Conservation (phyloP, 495 filamentous ascomycete genomes). For the Bacidia rubella region DNA sequence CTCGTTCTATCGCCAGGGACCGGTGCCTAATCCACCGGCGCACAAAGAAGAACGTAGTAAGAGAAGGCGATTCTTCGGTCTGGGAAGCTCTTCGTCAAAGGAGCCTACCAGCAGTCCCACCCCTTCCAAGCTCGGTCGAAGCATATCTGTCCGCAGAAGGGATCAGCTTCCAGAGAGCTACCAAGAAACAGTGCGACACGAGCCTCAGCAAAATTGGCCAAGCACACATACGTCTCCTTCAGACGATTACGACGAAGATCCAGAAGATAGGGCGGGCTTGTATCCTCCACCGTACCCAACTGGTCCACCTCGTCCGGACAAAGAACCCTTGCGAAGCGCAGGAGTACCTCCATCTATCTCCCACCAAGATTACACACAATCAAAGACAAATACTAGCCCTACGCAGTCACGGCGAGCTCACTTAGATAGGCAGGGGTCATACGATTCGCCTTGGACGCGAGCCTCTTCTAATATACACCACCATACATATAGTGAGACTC, state of each 20-base stretch:
- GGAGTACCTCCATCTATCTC: neutral
- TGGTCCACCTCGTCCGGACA: constrained; percentile 12
- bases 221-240: constrained; percentile 3
- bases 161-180: constrained; percentile 6
- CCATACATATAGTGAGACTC: constrained; percentile 3
- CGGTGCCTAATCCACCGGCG: neutral
- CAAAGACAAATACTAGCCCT: neutral
- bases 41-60: constrained; percentile 17
- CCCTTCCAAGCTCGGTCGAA: constrained; percentile 15
- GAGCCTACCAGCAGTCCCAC: constrained; percentile 9
- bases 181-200: neutral
- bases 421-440: constrained; percentile 14
- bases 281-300: neutral
- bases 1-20: constrained; percentile 16
- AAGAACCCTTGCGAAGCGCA: constrained; percentile 13
- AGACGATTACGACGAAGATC: constrained; percentile 8
- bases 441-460: constrained; percentile 14
- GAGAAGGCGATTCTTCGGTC: constrained; percentile 17
- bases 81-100: constrained; percentile 14
- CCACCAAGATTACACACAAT: constrained; percentile 13
- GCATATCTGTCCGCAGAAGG: constrained; percentile 18
- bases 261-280: constrained; percentile 1
- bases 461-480: constrained; percentile 13
- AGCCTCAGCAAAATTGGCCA: constrained; percentile 12
- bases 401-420: constrained; percentile 8